Conservation (phyloP, 129 eudicot genomes). For the Flaveria linearis region DNA sequence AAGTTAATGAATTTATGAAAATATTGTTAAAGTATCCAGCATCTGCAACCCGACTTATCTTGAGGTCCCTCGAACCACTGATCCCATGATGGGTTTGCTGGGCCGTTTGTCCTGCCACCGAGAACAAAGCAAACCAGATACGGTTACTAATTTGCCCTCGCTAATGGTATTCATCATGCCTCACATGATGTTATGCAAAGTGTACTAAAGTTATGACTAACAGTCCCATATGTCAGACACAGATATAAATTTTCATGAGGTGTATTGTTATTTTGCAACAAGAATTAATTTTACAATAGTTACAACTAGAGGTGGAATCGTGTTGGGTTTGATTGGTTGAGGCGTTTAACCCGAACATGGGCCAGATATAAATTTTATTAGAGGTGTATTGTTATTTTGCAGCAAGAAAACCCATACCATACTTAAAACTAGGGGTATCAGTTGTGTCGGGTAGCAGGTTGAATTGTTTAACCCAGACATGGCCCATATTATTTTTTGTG, state of each 20-base stretch:
- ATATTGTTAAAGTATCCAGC: slow-evolving; percentile 64
- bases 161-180: background rate
- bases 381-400: background rate
- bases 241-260: background rate
- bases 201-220: background rate
- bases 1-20: slow-evolving; percentile 25
- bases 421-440: no score
- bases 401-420: background rate
- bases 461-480: no score
- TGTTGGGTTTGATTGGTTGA: no score
- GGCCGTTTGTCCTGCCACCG: slow-evolving; percentile 66
- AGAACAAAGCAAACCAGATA: slow-evolving; percentile 8
- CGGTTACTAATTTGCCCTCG: slow-evolving; percentile 11
- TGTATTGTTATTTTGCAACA: background rate
- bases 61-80: slow-evolving; percentile 95
- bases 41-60: slow-evolving; percentile 74
- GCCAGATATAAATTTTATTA: background rate
- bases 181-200: background rate
- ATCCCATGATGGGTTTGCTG: slow-evolving; percentile 82
- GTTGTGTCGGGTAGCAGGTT: no score
- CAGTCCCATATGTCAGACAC: background rate
- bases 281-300: background rate
- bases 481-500: no score
- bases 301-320: no score
- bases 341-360: no score